Conservation (phyloP, 2,329 filamentous ascomycete genomes). For the Sphaerostilbella broomeana region DNA sequence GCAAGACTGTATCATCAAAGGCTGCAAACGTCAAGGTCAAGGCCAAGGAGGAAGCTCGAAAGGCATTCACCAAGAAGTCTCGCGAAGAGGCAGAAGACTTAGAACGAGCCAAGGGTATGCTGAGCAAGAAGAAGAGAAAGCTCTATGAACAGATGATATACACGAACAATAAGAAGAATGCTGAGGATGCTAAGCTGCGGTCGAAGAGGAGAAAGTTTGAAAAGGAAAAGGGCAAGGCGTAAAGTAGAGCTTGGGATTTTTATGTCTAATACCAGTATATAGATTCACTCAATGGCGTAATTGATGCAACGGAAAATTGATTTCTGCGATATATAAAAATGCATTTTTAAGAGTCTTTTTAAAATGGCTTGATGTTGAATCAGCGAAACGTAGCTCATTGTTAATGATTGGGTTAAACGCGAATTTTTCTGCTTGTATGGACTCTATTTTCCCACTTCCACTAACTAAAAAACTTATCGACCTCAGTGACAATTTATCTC, state of each 20-base stretch:
- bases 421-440: background rate
- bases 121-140: conserved; percentile 96
- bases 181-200: conserved; percentile 79
- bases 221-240: conserved; percentile 44
- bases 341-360: background rate
- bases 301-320: conserved; percentile 1
- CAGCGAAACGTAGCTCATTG: background rate
- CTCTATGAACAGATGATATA: conserved; percentile 96
- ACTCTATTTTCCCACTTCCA: too few species aligned
- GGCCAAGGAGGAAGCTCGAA: conserved; percentile 62
- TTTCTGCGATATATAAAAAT: too few species aligned
- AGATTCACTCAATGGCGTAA: conserved; percentile 13
- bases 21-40: conserved; percentile 45
- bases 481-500: too few species aligned
- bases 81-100: conserved; percentile 78
- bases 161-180: conserved; percentile 87
- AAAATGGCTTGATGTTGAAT: conserved; percentile 6
- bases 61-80: conserved; percentile 63
- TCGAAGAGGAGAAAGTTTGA: conserved; percentile 89
- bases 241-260: conserved; percentile 14
- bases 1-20: conserved; percentile 52
- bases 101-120: conserved; percentile 94
- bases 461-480: too few species aligned
- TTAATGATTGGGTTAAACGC: background rate
- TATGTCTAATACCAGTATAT: conserved; percentile 13